These are phyloP conservation scores for Gossypium longicalyx DNA, from an alignment of 345 rosid species.

Conservation along the genomic window DNA sequence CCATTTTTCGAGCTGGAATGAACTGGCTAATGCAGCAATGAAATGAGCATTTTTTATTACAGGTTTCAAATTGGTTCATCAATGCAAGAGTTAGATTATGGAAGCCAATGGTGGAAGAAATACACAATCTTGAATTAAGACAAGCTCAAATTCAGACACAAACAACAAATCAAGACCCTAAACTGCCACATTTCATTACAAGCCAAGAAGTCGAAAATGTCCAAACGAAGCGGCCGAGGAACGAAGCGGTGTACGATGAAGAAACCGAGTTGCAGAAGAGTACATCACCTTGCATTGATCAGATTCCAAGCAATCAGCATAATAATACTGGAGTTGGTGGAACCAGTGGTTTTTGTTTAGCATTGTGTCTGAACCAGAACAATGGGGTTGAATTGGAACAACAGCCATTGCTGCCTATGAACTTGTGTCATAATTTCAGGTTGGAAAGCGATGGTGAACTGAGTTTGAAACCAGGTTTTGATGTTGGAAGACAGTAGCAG, in stretches of 20 bases:
- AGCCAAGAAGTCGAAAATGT: conserved; percentile 2
- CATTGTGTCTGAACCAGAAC: conserved; percentile 29
- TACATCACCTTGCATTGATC: background rate
- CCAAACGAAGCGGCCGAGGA: conserved; percentile 22
- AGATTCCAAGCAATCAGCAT: background rate
- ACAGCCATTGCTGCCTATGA: conserved; percentile 5
- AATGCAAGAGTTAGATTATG: conserved; percentile 46
- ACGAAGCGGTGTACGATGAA: background rate
- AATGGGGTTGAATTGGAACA: conserved; percentile 16
- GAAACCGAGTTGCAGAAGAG: conserved; percentile 6
- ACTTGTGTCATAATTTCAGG: conserved; percentile 14
- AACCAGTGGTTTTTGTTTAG: conserved; percentile 25
- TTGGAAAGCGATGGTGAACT: conserved; percentile 17
- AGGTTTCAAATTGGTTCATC: conserved; percentile 48
- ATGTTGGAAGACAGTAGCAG: conserved; percentile 21
- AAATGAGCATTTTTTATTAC: conserved; percentile 5
- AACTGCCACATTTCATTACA: background rate
- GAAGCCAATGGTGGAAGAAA: conserved; percentile 51
- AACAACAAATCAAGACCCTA: conserved; percentile 2
- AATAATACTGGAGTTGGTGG: background rate
- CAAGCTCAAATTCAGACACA: conserved; percentile 20
- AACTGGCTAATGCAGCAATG: background rate
- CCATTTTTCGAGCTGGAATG: background rate
- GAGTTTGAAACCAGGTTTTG: conserved; percentile 15
- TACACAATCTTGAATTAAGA: conserved; percentile 32